Base-by-base conservation (phyloP, 2,329 filamentous ascomycete genomes). In the Setomelanomma holmii region DNA sequence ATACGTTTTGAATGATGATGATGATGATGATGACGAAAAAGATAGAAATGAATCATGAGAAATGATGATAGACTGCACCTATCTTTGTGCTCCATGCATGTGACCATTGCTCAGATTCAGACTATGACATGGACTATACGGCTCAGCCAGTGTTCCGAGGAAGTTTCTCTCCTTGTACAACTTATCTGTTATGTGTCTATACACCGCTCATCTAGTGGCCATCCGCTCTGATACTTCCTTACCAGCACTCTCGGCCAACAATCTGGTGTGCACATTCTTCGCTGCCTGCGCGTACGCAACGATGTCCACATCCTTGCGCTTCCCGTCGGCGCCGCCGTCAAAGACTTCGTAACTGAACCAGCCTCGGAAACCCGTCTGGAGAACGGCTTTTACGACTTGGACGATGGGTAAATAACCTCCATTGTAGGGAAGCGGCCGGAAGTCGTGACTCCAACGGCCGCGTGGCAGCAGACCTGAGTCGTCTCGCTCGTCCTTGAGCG, bases 311-410 rank as follows among this genome's bases (percentile, higher is more conserved):
- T 81, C 75, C 53, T 77, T 81, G 24, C 79, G 80, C 54, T 82
- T 80, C 3, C 83, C 83, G 24, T 84, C 78, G 2, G 75, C 72
- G 2, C 83, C 84, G 1, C 79, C 76, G 67, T 90, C 87, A 69
- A 90, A 91, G 0, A 90, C 84, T 70, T 91, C 88, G 51, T 89
- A 83, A 0, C 84, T 87, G 55, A 90, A 82, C 83, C 84, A 90
- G 0, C 82, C 83, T 36, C 83, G 74, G 55, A 89, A 89, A 0
- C 89, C 88, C 0, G 89, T 91, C 49, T 76, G 76, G 21, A 91
- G 67, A 1, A 92, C 87, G 2, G 88, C 88, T 53, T 77, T 80
- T 1, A 86, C 75, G 47, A 91, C 85, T 41, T 86, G 83, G 10
- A 82, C 78, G 20, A 90, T 82, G 0, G 88, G 89, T 30, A 93